Conservation (phyloP, 768 basidiomycete species). For the Naganishia kalamii region DNA sequence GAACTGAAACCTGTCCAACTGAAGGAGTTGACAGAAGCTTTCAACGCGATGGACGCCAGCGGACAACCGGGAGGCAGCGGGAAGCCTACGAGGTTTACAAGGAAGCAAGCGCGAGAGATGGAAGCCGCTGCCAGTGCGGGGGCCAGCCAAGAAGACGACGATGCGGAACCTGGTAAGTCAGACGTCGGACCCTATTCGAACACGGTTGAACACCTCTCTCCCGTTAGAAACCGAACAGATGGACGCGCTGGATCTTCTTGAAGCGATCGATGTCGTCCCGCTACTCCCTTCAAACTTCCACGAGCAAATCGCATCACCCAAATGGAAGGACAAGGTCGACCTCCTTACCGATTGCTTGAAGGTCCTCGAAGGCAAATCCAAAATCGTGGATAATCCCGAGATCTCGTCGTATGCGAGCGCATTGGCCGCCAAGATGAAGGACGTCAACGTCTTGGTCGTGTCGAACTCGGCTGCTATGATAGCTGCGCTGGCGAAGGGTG, state of each 20-base stretch:
- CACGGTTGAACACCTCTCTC: neutral
- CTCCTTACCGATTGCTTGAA: slow-evolving; percentile 68
- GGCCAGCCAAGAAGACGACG: slow-evolving; percentile 37
- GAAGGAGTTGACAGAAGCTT: slow-evolving; percentile 87
- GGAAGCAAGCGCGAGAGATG: slow-evolving; percentile 59
- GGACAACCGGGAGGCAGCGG: slow-evolving; percentile 75
- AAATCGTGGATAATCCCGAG: slow-evolving; percentile 60
- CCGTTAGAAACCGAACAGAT: slow-evolving; percentile 53
- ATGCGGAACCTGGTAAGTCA: slow-evolving; percentile 49
- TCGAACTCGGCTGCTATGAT: slow-evolving; percentile 76
- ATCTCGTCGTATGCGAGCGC: slow-evolving; percentile 67
- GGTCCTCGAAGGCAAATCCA: slow-evolving; percentile 58
- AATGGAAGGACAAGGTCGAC: slow-evolving; percentile 95
- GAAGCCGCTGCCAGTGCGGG: slow-evolving; percentile 41
- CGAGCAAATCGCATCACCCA: slow-evolving; percentile 71
- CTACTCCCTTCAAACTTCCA: slow-evolving; percentile 72
- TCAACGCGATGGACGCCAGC: slow-evolving; percentile 74
- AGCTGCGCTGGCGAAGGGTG: slow-evolving; percentile 75
- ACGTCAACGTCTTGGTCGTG: slow-evolving; percentile 94
- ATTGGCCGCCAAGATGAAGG: slow-evolving; percentile 70
- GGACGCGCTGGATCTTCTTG: slow-evolving; percentile 73
- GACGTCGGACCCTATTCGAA: neutral
- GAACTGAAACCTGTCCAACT: slow-evolving; percentile 96
- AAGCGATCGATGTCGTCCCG: slow-evolving; percentile 69
- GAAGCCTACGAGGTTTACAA: slow-evolving; percentile 72